Conservation (phyloP, 495 filamentous ascomycete genomes). For the Choiromyces venosus region DNA sequence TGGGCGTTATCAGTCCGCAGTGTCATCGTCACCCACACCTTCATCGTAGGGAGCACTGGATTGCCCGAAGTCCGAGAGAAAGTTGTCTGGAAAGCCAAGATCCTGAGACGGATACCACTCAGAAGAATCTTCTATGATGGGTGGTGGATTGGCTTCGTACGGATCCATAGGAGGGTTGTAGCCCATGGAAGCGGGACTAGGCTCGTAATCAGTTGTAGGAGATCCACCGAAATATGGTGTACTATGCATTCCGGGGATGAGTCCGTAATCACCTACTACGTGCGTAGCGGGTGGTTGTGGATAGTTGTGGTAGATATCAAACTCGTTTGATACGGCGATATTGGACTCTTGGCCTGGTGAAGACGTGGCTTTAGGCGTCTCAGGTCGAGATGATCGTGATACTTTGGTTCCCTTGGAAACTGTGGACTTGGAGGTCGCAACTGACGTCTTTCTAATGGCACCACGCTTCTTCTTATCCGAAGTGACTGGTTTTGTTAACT, state of each 20-base stretch:
- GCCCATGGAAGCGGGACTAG: constrained; percentile 1
- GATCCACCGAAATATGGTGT: constrained; percentile 4
- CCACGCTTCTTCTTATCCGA: constrained; percentile 13
- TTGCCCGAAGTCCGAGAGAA: constrained; percentile 3
- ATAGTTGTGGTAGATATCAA: constrained; percentile 6
- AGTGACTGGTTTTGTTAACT: constrained; percentile 41
- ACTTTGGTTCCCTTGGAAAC: not conserved
- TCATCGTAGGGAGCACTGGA: not conserved
- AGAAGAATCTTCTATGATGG: constrained; percentile 2
- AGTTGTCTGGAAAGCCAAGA: not conserved
- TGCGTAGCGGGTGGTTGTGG: not conserved
- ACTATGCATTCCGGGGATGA: constrained; percentile 10
- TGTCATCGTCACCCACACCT: constrained; percentile 18
- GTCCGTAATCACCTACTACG: not conserved
- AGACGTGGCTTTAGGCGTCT: not conserved
- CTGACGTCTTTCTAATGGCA: not conserved
- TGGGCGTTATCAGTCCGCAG: constrained; percentile 22
- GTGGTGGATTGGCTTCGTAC: not conserved
- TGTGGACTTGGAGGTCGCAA: not conserved
- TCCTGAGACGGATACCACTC: constrained; percentile 1
- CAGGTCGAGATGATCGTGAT: not conserved
- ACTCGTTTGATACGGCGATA: not conserved
- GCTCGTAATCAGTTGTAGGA: constrained; percentile 14
- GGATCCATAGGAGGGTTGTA: constrained; percentile 6
- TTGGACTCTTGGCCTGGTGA: not conserved